These are phyloP conservation scores for Inga leiocalycina DNA, from an alignment of 306 rosid species.

Conservation along the genomic window DNA sequence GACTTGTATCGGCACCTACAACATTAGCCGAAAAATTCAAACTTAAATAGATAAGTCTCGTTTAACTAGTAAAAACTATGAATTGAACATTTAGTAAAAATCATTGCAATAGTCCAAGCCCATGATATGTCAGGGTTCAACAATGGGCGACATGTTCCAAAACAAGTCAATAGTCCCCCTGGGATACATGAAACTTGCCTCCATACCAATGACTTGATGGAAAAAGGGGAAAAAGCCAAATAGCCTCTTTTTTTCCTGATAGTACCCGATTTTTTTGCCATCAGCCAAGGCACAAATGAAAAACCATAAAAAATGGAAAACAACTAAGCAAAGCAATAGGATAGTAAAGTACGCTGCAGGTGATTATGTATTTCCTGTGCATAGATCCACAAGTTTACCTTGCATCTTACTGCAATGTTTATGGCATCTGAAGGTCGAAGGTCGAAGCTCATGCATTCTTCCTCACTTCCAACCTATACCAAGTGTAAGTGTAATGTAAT, in stretches of 20 bases:
- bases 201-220: neutral
- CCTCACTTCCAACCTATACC: conserved; percentile 72
- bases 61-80: neutral
- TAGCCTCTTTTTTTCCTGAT: neutral
- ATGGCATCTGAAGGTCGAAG: conserved; percentile 99
- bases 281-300: conserved; percentile 5
- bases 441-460: conserved; percentile 79
- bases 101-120: neutral
- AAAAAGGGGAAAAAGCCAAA: neutral
- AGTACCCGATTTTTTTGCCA: conserved; percentile 10
- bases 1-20: conserved; percentile 96
- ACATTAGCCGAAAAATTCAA: conserved; percentile 5
- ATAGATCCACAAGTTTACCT: conserved; percentile 50
- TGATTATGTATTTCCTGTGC: conserved; percentile 11
- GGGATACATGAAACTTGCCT: conserved; percentile 9
- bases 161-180: conserved; percentile 14
- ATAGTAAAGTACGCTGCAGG: conserved; percentile 16
- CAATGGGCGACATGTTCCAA: neutral
- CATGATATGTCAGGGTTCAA: neutral
- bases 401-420: conserved; percentile 96
- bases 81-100: conserved; percentile 4
- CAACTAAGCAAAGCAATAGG: conserved; percentile 6
- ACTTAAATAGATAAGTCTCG: neutral
- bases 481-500: conserved; percentile 2
- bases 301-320: neutral